Conservation (phyloP, 352 stramenopile genomes). For the Pythium brachiatum region DNA sequence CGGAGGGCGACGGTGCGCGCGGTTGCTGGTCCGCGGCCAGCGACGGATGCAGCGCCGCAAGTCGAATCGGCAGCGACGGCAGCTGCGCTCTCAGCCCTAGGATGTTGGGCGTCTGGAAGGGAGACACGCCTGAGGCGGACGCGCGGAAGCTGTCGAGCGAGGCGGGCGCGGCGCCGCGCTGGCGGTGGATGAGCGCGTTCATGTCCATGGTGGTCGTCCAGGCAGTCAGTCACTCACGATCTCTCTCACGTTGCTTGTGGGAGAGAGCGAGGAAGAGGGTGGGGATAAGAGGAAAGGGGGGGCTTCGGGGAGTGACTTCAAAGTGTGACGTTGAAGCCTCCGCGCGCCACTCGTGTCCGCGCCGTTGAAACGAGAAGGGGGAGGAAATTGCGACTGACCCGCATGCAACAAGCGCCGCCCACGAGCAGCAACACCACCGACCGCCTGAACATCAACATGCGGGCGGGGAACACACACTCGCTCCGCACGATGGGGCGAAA, state of each 20-base stretch:
- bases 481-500: conserved; percentile 17
- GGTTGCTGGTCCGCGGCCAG: background rate
- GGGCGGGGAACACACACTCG: conserved; percentile 18
- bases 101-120: conserved; percentile 31
- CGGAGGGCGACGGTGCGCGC: conserved; percentile 6
- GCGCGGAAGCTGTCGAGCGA: conserved; percentile 26
- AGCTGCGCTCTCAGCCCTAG: conserved; percentile 46
- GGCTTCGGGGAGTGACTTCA: conserved; percentile 18
- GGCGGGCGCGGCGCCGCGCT: conserved; percentile 4
- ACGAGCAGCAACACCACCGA: background rate
- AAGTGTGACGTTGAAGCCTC: conserved; percentile 33
- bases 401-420: background rate
- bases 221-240: too few species aligned
- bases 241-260: too few species aligned
- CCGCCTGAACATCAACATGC: conserved; percentile 34
- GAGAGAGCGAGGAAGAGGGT: background rate
- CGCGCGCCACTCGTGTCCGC: conserved; percentile 26
- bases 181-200: conserved; percentile 65
- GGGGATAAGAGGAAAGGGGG: conserved; percentile 4
- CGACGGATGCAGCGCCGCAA: conserved; percentile 31
- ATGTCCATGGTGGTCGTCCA: conserved; percentile 52
- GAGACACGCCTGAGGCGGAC: conserved; percentile 24
- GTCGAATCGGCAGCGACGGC: conserved; percentile 40
- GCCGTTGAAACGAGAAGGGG: conserved; percentile 5
- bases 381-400: conserved; percentile 34